Percentiles rank a stretch among this genome's conserved stretches.
phyloP scores from a whole-genome alignment of 352 stramenopile genomes.

The Thalassiosira mediterranea region DNA sequence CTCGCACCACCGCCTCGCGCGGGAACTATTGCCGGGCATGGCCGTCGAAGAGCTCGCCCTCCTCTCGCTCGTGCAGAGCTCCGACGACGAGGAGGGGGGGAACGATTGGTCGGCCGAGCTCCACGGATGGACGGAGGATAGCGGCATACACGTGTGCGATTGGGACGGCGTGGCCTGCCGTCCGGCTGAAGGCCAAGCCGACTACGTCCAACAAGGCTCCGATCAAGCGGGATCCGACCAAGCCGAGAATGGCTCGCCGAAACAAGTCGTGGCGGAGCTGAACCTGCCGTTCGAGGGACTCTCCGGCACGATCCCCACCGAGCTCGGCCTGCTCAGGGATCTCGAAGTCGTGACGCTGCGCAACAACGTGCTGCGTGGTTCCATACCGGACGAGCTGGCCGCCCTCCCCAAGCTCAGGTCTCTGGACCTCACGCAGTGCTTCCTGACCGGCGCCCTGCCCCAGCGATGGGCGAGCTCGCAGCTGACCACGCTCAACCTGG shows the following conservation, averaged over 20 bases:
- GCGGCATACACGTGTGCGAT: conserved; percentile 26
- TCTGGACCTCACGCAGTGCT: conserved; percentile 44
- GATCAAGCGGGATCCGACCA: neutral
- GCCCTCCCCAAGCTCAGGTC: conserved; percentile 18
- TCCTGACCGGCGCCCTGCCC: conserved; percentile 33
- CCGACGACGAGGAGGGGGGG: conserved; percentile 18
- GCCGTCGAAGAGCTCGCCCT: conserved; percentile 20
- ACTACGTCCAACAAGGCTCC: too few species aligned
- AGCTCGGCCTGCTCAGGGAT: conserved; percentile 49
- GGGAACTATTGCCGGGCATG: too few species aligned
- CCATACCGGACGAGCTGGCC: conserved; percentile 31
- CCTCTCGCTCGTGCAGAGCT: conserved; percentile 18
- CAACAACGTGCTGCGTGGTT: conserved; percentile 50
- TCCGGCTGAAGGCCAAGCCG: too few species aligned
- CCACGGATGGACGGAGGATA: neutral
- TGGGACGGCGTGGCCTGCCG: conserved; percentile 49
- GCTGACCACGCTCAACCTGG: conserved; percentile 20
- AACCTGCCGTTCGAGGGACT: conserved; percentile 27
- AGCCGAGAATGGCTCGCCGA: too few species aligned
- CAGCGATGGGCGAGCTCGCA: conserved; percentile 18
- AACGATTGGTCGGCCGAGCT: neutral
- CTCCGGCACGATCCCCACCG: conserved; percentile 43
- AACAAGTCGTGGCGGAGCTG: conserved; percentile 20
- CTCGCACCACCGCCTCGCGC: too few species aligned
- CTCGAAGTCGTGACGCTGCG: conserved; percentile 48